These are phyloP conservation scores for Aspergillus hiratsukae DNA, from an alignment of 2,329 filamentous ascomycete genomes.

Conservation along the genomic window DNA sequence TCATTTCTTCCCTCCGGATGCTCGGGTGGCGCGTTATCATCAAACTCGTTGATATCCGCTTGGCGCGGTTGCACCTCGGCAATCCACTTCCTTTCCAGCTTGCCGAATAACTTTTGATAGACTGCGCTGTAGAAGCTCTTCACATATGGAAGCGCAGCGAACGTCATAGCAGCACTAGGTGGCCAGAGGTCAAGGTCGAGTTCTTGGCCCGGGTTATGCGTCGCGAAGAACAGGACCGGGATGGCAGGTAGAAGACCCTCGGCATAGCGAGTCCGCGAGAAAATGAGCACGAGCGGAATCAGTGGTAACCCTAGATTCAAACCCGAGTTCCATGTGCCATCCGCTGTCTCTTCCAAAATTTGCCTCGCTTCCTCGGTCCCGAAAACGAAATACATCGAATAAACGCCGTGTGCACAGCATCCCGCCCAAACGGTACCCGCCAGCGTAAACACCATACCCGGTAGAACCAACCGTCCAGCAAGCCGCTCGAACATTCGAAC, in stretches of 20 bases:
- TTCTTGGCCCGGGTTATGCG: constrained; percentile 40
- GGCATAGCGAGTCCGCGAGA: constrained; percentile 61
- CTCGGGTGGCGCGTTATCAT: constrained; percentile 32
- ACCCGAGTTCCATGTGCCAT: constrained; percentile 43
- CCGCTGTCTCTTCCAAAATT: constrained; percentile 46
- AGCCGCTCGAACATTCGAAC: constrained; percentile 56
- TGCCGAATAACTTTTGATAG: constrained; percentile 57
- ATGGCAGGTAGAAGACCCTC: constrained; percentile 61
- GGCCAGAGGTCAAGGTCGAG: constrained; percentile 60
- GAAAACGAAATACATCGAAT: constrained; percentile 63
- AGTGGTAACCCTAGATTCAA: constrained; percentile 60
- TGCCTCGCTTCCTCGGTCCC: constrained; percentile 56
- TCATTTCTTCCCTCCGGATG: constrained; percentile 30
- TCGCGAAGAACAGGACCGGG: constrained; percentile 53
- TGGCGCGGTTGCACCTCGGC: constrained; percentile 58
- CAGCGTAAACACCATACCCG: constrained; percentile 55
- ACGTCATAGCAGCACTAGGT: constrained; percentile 60
- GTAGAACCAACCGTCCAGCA: constrained; percentile 58
- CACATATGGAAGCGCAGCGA: constrained; percentile 63
- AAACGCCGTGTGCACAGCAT: constrained; percentile 55
- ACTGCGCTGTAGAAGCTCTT: constrained; percentile 60
- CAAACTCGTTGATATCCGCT: constrained; percentile 35
- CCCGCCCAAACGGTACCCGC: constrained; percentile 48
- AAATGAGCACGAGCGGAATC: constrained; percentile 63
- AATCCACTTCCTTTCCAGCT: constrained; percentile 57